Evolutionary conservation across 2,329 filamentous ascomycete genomes (phyloP), one percentile per base, ranked within the genome.

Genomic region (Colletotrichum aenigma): DNA sequence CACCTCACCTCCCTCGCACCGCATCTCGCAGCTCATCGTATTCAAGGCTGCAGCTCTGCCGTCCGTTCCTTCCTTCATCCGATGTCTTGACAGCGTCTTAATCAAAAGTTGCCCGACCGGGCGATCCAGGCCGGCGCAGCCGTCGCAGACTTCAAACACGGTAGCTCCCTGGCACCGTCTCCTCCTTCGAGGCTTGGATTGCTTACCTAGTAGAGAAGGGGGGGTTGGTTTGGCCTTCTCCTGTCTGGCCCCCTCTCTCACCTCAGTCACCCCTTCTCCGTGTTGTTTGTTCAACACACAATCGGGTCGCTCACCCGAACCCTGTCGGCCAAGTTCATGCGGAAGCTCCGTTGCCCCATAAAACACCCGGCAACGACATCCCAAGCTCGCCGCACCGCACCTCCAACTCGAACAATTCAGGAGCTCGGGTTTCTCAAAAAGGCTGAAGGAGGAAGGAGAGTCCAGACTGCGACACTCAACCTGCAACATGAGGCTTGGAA

Each of bases 111-210:
- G 16, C 55, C 70, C 64, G 73, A 56, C 56, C 64, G 55, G 73
- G 32, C 56, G 56, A 52, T 43, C 64, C 70, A 68, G 48, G 70
- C 32, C 69, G 73, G 55, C 32, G 52, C 43, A 68, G 21, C 38
- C 70, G 69, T 64, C 62, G 64, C 64, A 60, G 68, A 67, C 69
- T 36, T 72, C 69, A 75, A 73, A 75, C 73, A 60, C 70, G 55
- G 70, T 56, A 24, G 65, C 48, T 43, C 64, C 73, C 34, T 67
- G 64, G n/a, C 48, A 34, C 43, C 10, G 58, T 18, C 58, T 34
- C 64, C 43, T 52, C 28, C 28, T 34, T 52, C 24, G 55, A 60
- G 67, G 36, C 56, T 70, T 70, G 34, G 55, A 61, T 61, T 28
- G 52, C 61, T 52, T 24, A 52, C 21, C 34, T 30, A 6, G 21